phyloP scores from a whole-genome alignment of 2,329 filamentous ascomycete genomes.

The Verticillium klebahnii region DNA sequence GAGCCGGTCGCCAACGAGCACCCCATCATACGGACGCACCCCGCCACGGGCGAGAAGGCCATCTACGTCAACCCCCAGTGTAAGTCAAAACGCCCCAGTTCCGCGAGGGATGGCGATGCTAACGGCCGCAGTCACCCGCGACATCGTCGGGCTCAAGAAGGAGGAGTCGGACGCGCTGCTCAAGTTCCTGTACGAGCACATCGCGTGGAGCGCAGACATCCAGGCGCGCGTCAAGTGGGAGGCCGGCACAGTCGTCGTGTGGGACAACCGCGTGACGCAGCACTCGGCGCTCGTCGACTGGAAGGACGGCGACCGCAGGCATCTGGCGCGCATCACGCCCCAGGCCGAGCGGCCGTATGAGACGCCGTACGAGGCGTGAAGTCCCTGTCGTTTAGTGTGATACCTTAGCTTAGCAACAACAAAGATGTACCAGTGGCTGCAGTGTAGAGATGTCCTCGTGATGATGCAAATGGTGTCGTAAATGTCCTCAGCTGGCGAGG shows the following conservation, averaged over 20 bases:
- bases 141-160: slow-evolving; percentile 71
- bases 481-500: not conserved
- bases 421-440: not conserved
- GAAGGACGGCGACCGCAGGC: slow-evolving; percentile 71
- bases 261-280: slow-evolving; percentile 78
- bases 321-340: slow-evolving; percentile 77
- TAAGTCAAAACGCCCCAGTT: slow-evolving; percentile 64
- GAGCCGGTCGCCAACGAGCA: slow-evolving; percentile 30
- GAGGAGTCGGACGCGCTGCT: slow-evolving; percentile 70
- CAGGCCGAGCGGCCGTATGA: slow-evolving; percentile 76
- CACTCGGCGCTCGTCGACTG: slow-evolving; percentile 81
- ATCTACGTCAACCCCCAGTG: slow-evolving; percentile 20
- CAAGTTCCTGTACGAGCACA: slow-evolving; percentile 74
- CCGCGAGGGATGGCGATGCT: slow-evolving; percentile 85
- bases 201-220: slow-evolving; percentile 67
- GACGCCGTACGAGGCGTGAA: slow-evolving; percentile 46
- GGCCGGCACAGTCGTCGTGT: slow-evolving; percentile 75
- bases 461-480: not conserved
- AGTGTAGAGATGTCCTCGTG: not conserved
- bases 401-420: not conserved
- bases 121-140: slow-evolving; percentile 68
- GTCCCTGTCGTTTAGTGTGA: not conserved
- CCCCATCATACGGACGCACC: slow-evolving; percentile 42
- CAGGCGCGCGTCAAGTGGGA: slow-evolving; percentile 75
- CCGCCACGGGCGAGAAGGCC: slow-evolving; percentile 32